Percentiles rank a stretch among this genome's conserved stretches.
These are phyloP conservation scores for Amaranthus tricolor DNA, from an alignment of 179 eudicot species.

Conservation along the genomic window DNA sequence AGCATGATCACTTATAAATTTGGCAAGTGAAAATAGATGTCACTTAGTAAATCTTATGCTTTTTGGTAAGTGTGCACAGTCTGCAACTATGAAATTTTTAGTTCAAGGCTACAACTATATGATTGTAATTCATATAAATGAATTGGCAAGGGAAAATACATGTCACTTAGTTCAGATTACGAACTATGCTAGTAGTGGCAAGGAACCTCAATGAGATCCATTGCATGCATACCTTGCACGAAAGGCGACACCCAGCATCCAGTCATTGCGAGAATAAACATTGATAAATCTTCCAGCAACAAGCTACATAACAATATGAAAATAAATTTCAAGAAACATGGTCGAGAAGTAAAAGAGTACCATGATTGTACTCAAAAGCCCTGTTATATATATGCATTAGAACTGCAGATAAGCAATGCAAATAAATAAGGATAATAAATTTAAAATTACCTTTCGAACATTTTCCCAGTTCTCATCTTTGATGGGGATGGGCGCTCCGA, in stretches of 20 bases:
- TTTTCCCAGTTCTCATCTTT: constrained; percentile 88
- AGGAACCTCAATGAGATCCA: neutral
- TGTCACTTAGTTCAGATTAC: neutral
- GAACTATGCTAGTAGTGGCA: constrained; percentile 2
- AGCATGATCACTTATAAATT: neutral
- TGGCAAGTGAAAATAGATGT: neutral
- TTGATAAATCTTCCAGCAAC: constrained; percentile 95
- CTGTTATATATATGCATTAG: neutral
- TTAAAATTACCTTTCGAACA: constrained; percentile 62
- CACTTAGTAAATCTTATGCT: neutral
- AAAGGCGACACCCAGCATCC: constrained; percentile 97
- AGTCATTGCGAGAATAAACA: constrained; percentile 80
- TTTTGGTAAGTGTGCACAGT: neutral
- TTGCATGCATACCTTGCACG: constrained; percentile 78
- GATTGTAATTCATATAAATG: neutral
- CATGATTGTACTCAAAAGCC: neutral
- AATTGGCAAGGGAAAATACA: neutral
- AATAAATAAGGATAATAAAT: neutral
- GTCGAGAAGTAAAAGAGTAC: neutral
- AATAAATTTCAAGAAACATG: neutral
- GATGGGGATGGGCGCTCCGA: constrained; percentile 83
- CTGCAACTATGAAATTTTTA: no score
- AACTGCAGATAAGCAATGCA: neutral
- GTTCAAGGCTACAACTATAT: neutral
- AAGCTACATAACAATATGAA: constrained; percentile 45